These are phyloP conservation scores for Spathaspora sp. DNA, from an alignment of 1,139 yeast genomes.

Conservation along the genomic window DNA sequence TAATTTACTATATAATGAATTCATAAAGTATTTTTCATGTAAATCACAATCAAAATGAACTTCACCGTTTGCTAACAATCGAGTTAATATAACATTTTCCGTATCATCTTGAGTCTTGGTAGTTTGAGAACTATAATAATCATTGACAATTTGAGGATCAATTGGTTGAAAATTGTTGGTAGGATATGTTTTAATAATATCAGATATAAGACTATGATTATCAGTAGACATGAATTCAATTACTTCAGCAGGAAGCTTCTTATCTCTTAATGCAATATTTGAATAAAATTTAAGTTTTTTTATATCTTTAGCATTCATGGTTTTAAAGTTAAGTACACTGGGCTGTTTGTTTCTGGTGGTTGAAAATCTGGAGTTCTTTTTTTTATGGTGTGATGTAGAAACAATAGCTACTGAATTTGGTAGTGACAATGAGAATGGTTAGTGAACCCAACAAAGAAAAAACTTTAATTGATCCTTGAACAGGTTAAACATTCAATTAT, in stretches of 20 bases:
- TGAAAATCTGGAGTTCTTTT: background rate
- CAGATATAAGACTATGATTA: background rate
- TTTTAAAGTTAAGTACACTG: too few relatives aligned
- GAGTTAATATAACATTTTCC: conserved; percentile 30
- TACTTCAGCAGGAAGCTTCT: background rate
- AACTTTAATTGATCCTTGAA: background rate
- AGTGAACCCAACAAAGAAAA: background rate
- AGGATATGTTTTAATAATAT: background rate
- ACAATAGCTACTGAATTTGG: background rate
- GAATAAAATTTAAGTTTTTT: conserved; percentile 1
- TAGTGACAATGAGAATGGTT: background rate
- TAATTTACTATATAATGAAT: conserved; percentile 42
- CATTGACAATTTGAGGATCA: conserved; percentile 7
- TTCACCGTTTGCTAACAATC: conserved; percentile 12
- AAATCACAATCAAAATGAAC: conserved; percentile 16
- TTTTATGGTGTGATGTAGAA: background rate
- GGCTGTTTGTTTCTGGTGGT: background rate
- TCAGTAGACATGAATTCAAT: conserved; percentile 3
- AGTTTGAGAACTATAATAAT: conserved; percentile 31
- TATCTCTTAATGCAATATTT: background rate
- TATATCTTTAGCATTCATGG: background rate
- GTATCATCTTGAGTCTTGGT: conserved; percentile 41
- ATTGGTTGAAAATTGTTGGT: conserved; percentile 1
- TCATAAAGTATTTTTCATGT: conserved; percentile 19
- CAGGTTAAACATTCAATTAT: background rate